Base-by-base conservation (phyloP, 176 grass and related monocot species). In the Rhipidocladum racemiflorum region DNA sequence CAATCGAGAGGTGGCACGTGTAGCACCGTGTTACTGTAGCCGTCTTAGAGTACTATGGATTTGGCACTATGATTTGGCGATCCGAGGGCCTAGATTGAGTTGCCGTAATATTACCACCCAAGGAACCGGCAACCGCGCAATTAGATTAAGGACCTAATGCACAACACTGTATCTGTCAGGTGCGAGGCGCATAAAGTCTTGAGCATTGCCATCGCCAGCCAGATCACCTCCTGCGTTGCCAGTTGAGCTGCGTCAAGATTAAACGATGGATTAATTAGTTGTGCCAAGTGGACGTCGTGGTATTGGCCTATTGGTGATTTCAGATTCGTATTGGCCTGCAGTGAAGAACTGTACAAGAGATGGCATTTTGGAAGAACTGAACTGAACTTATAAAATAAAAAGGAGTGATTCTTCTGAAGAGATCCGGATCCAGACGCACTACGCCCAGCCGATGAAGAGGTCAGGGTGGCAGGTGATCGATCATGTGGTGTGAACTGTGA, bases 401-500 rank as follows among this genome's bases (percentile, higher is more conserved):
- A 27, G n/a, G 70, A n/a, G 48, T n/a, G 50, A 56, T 56, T 38
- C 72, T 74, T 74, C 17, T 51, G 4, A 53, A 28, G 49, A 81
- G 78, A 70, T 81, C 65, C 50, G 35, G 49, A 67, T 81, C 34
- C 34, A n/a, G 21, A 23, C 53, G 53, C 20, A 23, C 21, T 9
- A 21, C 53, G 11, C 21, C 53, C 4, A 4, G 15, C 53, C 23
- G 38, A 34, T 44, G 30, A 11, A 28, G 8, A 55, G 28, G 48
- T 40, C 44, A 54, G 30, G 23, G 45, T 1, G 20, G 63, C 77
- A 68, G 49, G 64, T 38, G 63, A 80, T 68, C 9, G 64, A 68
- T 68, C 78, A 55, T 68, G 63, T 80, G 63, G 8, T 40, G 32
- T 67, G 32, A 68, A 42, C 30, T 51, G 76, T 66, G 32, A 61